phyloP scores from a whole-genome alignment of 768 basidiomycete genomes.

The Tricholoma bakamatsutake region DNA sequence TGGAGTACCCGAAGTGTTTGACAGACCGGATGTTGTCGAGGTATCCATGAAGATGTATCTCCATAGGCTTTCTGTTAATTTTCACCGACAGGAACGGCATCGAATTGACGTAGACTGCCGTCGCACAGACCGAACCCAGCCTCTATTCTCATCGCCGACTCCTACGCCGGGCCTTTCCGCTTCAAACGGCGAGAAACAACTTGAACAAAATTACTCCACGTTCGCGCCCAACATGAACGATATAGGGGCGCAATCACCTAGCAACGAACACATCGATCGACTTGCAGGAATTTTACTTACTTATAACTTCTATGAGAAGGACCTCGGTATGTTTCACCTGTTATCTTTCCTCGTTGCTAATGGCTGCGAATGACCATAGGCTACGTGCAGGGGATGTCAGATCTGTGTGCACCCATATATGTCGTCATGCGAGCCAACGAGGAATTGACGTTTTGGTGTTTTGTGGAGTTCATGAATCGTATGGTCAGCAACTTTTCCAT shows the following conservation, averaged over 20 bases:
- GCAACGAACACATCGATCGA: slow-evolving; percentile 89
- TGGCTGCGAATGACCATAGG: slow-evolving; percentile 36
- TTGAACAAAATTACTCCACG: slow-evolving; percentile 53
- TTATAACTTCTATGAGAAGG: slow-evolving; percentile 85
- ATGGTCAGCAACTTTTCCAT: slow-evolving; percentile 56
- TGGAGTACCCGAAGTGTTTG: slow-evolving; percentile 75
- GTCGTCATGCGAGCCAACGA: slow-evolving; percentile 88
- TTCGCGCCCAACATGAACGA: slow-evolving; percentile 70
- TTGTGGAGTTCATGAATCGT: slow-evolving; percentile 90
- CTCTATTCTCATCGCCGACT: slow-evolving; percentile 62
- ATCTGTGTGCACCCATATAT: slow-evolving; percentile 90
- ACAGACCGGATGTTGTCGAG: slow-evolving; percentile 75
- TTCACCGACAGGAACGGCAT: slow-evolving; percentile 62
- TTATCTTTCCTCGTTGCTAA: background rate
- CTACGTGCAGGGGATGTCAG: slow-evolving; percentile 99
- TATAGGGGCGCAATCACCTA: slow-evolving; percentile 82
- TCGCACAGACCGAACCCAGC: slow-evolving; percentile 91
- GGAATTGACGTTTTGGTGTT: slow-evolving; percentile 93
- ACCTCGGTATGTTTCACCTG: slow-evolving; percentile 56
- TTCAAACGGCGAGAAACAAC: slow-evolving; percentile 49
- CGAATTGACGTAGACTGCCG: slow-evolving; percentile 96
- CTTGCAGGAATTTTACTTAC: slow-evolving; percentile 83
- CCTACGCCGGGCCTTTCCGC: slow-evolving; percentile 24
- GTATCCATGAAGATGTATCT: slow-evolving; percentile 32
- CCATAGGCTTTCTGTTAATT: slow-evolving; percentile 2